phyloP scores from a whole-genome alignment of 1,139 yeast species.

The Nakaseomyces nivariensis region DNA sequence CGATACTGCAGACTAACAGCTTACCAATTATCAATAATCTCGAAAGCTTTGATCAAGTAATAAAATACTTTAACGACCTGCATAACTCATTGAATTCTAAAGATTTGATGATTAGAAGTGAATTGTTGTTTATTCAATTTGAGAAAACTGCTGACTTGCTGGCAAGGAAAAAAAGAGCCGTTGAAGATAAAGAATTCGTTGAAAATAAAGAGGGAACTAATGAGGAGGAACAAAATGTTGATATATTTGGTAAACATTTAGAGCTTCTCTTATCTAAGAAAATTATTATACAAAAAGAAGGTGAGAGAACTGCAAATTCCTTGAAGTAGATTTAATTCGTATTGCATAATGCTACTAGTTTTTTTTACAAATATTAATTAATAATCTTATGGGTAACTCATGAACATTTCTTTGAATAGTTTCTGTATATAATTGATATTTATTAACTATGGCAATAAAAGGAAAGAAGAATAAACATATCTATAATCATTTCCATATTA shows the following conservation, averaged over 20 bases:
- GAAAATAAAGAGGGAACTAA: slow-evolving; percentile 12
- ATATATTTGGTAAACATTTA: slow-evolving; percentile 42
- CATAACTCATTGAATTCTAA: slow-evolving; percentile 65
- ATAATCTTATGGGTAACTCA: too few relatives aligned
- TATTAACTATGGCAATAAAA: too few relatives aligned
- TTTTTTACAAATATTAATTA: too few relatives aligned
- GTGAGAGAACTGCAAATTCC: slow-evolving; percentile 26
- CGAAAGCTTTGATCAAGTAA: slow-evolving; percentile 75
- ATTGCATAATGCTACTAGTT: too few relatives aligned
- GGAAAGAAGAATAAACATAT: too few relatives aligned
- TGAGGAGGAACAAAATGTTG: slow-evolving; percentile 9
- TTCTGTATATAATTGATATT: too few relatives aligned
- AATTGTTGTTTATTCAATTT: slow-evolving; percentile 69
- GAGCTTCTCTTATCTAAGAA: slow-evolving; percentile 50
- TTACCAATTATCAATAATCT: slow-evolving; percentile 67
- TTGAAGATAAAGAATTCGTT: slow-evolving; percentile 6
- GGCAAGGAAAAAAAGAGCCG: slow-evolving; percentile 11
- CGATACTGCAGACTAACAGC: slow-evolving; percentile 79
- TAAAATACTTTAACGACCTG: slow-evolving; percentile 86
- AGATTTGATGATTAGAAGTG: slow-evolving; percentile 70
- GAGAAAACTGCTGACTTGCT: slow-evolving; percentile 68
- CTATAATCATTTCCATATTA: too few relatives aligned
- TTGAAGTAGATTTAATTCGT: slow-evolving; percentile 10
- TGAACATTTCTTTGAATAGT: too few relatives aligned
- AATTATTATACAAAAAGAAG: slow-evolving; percentile 58